Percentiles rank a stretch among this genome's conserved stretches.
Conservation (phyloP, 768 basidiomycete genomes). For the Boletus sensibilis region DNA sequence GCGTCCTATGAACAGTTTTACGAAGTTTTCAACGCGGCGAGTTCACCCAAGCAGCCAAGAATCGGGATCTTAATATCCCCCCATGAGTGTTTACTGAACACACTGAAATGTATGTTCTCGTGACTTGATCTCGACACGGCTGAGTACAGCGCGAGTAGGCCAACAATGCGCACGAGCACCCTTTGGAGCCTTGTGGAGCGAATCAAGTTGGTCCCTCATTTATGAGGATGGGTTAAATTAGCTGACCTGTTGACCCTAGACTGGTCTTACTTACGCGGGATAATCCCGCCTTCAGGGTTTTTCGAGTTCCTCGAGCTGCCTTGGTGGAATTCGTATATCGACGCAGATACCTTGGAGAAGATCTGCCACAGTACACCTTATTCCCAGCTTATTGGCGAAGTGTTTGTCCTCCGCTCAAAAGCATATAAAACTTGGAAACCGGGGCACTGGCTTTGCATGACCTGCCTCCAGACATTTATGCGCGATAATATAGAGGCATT, state of each 20-base stretch:
- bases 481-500: constrained; percentile 8
- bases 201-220: constrained; percentile 8
- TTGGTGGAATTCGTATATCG: constrained; percentile 15
- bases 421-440: constrained; percentile 8
- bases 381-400: neutral
- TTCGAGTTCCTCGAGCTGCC: constrained; percentile 13
- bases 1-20: constrained; percentile 12
- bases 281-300: constrained; percentile 11
- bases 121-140: neutral
- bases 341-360: neutral
- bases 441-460: constrained; percentile 12
- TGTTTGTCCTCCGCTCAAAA: constrained; percentile 5
- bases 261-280: constrained; percentile 18
- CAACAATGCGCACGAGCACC: neutral
- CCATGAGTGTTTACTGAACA: neutral
- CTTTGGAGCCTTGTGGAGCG: constrained; percentile 3
- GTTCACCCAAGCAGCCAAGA: neutral
- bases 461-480: constrained; percentile 9
- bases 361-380: constrained; percentile 10
- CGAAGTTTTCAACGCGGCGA: neutral
- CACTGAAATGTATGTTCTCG: constrained; percentile 8
- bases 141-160: constrained; percentile 1
- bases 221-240: neutral
- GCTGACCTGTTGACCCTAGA: constrained; percentile 6
- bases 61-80: neutral